Evolutionary conservation across 2,329 filamentous ascomycete genomes (phyloP).

Genomic region (Calonectria pseudoreteaudii): DNA sequence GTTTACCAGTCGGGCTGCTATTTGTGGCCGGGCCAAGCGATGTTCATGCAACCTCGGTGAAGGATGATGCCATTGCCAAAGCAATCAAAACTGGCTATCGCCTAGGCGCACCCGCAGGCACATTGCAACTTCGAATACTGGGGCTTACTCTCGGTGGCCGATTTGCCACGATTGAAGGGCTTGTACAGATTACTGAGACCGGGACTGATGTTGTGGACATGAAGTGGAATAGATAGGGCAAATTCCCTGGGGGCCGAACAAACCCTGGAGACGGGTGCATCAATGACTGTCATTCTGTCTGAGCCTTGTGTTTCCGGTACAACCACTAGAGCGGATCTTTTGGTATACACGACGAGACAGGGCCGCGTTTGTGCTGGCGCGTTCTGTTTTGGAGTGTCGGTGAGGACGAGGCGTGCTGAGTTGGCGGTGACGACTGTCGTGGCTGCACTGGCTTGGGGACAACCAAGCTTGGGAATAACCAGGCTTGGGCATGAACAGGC

Average conservation of each 20-base stretch:
- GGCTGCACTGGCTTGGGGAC: neutral
- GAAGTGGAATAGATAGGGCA: neutral
- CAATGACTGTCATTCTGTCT: neutral
- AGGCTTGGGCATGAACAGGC: too few relatives aligned
- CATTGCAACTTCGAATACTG: neutral
- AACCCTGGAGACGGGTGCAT: neutral
- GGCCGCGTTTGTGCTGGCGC: neutral
- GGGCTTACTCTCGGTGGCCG: neutral
- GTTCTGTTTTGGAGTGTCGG: neutral
- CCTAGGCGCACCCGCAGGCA: neutral
- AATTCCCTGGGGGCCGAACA: neutral
- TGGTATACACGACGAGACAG: neutral
- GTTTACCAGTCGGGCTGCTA: neutral
- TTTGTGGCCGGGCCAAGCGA: neutral
- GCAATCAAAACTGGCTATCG: neutral
- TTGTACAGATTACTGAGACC: neutral
- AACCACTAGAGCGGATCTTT: neutral
- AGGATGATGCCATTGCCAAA: neutral
- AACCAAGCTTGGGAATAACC: neutral
- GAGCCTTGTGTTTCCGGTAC: neutral
- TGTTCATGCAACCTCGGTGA: neutral
- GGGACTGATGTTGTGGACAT: neutral
- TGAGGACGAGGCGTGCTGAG: neutral
- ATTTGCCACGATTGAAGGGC: neutral
- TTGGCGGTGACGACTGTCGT: too few relatives aligned